phyloP scores from a whole-genome alignment of 495 filamentous ascomycete species.

The Massariosphaeria phaeospora region DNA sequence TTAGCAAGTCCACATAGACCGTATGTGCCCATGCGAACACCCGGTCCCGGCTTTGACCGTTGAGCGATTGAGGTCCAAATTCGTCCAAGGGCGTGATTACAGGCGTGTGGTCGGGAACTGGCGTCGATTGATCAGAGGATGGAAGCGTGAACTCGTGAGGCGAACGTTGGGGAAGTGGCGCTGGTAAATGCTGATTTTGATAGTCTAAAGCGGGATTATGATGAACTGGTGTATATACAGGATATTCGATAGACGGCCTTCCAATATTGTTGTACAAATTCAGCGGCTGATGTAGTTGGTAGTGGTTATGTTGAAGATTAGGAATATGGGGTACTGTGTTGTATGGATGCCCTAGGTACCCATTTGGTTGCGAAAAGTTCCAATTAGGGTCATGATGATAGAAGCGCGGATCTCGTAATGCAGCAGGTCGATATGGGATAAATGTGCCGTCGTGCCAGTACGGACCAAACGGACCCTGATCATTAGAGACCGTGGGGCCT shows the following conservation, averaged over 20 bases:
- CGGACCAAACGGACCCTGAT: slow-evolving; percentile 64
- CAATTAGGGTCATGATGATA: slow-evolving; percentile 30
- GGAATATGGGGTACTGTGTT: slow-evolving; percentile 19
- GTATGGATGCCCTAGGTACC: slow-evolving; percentile 12
- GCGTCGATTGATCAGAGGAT: slow-evolving; percentile 31
- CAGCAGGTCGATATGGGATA: slow-evolving; percentile 68
- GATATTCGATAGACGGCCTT: slow-evolving; percentile 17
- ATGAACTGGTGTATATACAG: slow-evolving; percentile 13
- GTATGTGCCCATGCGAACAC: slow-evolving; percentile 78
- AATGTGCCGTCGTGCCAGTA: slow-evolving; percentile 75
- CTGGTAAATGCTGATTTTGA: slow-evolving; percentile 8
- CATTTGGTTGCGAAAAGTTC: slow-evolving; percentile 16
- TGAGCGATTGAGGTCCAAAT: slow-evolving; percentile 41
- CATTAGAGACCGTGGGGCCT: slow-evolving; percentile 69
- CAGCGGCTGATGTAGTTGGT: slow-evolving; percentile 9
- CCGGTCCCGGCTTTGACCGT: slow-evolving; percentile 70
- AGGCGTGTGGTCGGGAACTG: slow-evolving; percentile 20
- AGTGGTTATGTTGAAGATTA: slow-evolving; percentile 18
- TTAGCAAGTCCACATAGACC: slow-evolving; percentile 80
- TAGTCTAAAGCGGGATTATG: slow-evolving; percentile 21
- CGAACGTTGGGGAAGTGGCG: slow-evolving; percentile 7
- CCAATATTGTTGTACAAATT: slow-evolving; percentile 22
- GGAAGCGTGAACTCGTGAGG: slow-evolving; percentile 5
- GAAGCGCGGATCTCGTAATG: slow-evolving; percentile 57
- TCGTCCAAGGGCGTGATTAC: slow-evolving; percentile 26